A percentile compares a stretch with the other conserved stretches of the same genome.
Evolutionary conservation across 768 basidiomycete genomes (phyloP).

Genomic region (Mycena chlorophos): DNA sequence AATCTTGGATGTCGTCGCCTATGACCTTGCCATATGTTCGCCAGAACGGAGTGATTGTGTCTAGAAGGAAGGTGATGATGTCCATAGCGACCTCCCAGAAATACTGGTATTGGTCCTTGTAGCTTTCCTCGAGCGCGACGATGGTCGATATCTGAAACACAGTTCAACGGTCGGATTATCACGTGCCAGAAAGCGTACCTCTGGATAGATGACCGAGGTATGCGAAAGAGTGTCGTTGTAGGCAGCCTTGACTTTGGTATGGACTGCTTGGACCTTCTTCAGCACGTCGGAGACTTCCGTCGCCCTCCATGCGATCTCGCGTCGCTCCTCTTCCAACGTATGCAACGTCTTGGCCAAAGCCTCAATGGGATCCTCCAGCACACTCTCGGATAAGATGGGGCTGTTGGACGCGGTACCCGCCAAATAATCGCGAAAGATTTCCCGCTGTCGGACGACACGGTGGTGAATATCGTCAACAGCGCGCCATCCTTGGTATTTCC

Average conservation of each 20-base stretch:
- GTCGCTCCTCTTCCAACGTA: conserved; percentile 48
- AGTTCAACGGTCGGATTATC: conserved; percentile 2
- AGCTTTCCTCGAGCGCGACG: conserved; percentile 72
- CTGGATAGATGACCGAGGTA: conserved; percentile 77
- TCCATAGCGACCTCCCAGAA: conserved; percentile 83
- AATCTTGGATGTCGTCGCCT: conserved; percentile 75
- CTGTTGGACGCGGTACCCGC: conserved; percentile 22
- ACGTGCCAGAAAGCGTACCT: conserved; percentile 45
- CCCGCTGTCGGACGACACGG: conserved; percentile 62
- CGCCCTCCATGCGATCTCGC: conserved; percentile 46
- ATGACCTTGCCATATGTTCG: conserved; percentile 80
- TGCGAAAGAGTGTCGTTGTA: conserved; percentile 66
- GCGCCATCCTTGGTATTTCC: conserved; percentile 61
- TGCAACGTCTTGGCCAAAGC: conserved; percentile 51
- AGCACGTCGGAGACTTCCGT: conserved; percentile 51
- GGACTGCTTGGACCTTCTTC: conserved; percentile 53
- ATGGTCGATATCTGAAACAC: conserved; percentile 62
- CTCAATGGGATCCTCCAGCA: conserved; percentile 56
- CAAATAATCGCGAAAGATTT: conserved; percentile 51
- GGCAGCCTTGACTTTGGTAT: conserved; percentile 57
- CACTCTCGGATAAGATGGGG: conserved; percentile 34
- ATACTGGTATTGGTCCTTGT: conserved; percentile 77
- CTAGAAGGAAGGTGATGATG: conserved; percentile 70
- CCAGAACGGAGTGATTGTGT: conserved; percentile 80
- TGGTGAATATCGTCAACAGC: conserved; percentile 76